Conservation (phyloP, 139 green algal genomes). For the Chloropicon primus region DNA sequence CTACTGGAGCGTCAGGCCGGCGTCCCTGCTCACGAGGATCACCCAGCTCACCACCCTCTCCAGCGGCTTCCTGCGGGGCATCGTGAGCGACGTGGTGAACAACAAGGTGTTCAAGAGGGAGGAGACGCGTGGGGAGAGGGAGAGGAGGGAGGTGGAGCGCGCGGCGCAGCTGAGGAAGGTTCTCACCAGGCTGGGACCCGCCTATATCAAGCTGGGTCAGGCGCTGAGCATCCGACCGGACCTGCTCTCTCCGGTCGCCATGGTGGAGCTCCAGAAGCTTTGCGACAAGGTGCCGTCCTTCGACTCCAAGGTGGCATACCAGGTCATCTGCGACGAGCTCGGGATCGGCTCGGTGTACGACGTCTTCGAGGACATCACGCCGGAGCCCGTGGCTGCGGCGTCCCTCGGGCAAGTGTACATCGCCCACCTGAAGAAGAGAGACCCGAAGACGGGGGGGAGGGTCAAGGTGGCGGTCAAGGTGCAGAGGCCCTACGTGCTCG, state of each 20-base stretch:
- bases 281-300: constrained; percentile 90
- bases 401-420: constrained; percentile 62
- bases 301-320: neutral
- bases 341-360: neutral
- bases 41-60: constrained; percentile 69
- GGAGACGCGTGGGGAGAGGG: constrained; percentile 1
- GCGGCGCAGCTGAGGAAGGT: constrained; percentile 90
- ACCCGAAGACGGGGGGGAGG: constrained; percentile 22
- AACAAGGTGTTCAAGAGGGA: neutral
- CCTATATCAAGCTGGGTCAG: constrained; percentile 96
- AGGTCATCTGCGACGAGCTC: neutral
- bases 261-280: constrained; percentile 97
- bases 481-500: constrained; percentile 74
- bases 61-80: constrained; percentile 54
- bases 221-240: constrained; percentile 90
- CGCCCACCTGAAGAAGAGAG: constrained; percentile 50
- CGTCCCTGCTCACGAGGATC: constrained; percentile 64
- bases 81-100: constrained; percentile 44
- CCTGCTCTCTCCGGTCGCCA: constrained; percentile 84
- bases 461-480: constrained; percentile 91
- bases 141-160: constrained; percentile 53
- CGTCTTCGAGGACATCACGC: constrained; percentile 60
- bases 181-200: constrained; percentile 78
- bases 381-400: constrained; percentile 77
- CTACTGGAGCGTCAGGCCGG: constrained; percentile 73